Percentiles rank a stretch among this genome's conserved stretches.
phyloP scores from a whole-genome alignment of 2,329 filamentous ascomycete species.

The Colletotrichum noveboracense region DNA sequence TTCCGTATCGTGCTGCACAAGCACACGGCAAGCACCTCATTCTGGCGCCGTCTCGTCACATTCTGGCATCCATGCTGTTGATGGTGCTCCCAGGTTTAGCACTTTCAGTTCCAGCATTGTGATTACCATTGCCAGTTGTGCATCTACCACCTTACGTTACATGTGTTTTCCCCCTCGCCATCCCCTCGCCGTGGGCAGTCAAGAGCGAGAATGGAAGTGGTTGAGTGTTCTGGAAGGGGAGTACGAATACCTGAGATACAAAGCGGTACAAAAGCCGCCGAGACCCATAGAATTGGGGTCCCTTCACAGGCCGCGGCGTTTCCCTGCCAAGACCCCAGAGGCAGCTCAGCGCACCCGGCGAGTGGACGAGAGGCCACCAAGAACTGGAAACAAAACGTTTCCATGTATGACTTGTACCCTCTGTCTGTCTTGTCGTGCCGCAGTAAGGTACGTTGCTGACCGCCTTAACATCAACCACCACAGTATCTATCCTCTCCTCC shows the following conservation, averaged over 20 bases:
- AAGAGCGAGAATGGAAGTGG: not conserved
- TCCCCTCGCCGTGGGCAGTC: not conserved
- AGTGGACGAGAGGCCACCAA: constrained; percentile 1
- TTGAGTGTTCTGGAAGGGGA: not conserved
- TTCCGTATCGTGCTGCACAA: not conserved
- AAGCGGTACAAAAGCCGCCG: not conserved
- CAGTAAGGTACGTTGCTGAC: not conserved
- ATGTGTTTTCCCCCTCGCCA: not conserved
- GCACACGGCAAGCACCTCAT: not conserved
- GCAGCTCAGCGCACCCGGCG: not conserved
- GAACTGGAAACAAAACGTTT: not conserved
- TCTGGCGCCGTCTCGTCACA: not conserved
- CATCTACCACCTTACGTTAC: not conserved
- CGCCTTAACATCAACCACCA: not conserved
- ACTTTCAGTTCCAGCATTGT: not conserved
- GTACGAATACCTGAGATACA: not conserved
- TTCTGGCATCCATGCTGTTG: not conserved
- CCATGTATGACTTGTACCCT: not conserved
- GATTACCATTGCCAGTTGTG: not conserved
- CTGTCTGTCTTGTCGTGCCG: not conserved
- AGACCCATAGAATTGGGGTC: not conserved
- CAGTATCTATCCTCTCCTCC: not conserved
- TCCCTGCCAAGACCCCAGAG: constrained; percentile 7
- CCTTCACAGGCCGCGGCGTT: not conserved
- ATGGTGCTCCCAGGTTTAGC: not conserved